Evolutionary conservation across 306 rosid genomes (phyloP).

Genomic region (Medicago truncatula): DNA sequence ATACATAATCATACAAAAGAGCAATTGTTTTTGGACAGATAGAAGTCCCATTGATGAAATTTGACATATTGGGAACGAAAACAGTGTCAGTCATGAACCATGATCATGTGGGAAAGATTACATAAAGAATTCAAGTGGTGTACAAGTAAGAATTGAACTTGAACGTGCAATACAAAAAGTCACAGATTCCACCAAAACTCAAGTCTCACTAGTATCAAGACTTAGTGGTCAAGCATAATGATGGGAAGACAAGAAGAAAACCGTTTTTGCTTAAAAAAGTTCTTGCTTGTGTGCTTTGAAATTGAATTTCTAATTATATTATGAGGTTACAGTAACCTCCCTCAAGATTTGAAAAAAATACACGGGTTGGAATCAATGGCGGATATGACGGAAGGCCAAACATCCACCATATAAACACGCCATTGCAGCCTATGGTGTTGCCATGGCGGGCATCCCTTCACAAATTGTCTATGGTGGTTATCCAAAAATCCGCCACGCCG

Average conservation of each 20-base stretch:
- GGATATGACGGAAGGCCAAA: too few relatives aligned
- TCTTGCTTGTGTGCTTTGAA: neutral
- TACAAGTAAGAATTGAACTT: slow-evolving; percentile 10
- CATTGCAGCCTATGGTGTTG: too few relatives aligned
- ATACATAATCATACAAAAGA: slow-evolving; percentile 1
- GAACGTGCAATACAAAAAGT: neutral
- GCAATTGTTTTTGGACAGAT: neutral
- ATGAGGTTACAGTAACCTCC: neutral
- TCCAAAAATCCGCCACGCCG: too few relatives aligned
- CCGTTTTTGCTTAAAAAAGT: neutral
- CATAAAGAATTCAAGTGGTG: slow-evolving; percentile 1
- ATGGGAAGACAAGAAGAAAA: neutral
- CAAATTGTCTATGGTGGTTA: too few relatives aligned
- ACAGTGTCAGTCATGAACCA: neutral
- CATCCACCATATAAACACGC: too few relatives aligned
- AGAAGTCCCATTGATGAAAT: slow-evolving; percentile 27
- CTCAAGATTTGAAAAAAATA: slow-evolving; percentile 11
- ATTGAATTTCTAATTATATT: neutral
- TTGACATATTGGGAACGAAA: slow-evolving; percentile 2
- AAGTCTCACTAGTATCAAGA: neutral
- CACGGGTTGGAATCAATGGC: neutral
- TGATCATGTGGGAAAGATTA: neutral
- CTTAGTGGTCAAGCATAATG: neutral
- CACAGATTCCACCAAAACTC: slow-evolving; percentile 1
- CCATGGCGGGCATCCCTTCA: too few relatives aligned